Percentiles rank a stretch among this genome's conserved stretches.
Evolutionary conservation across 257 asterid genomes (phyloP).

Genomic region (Linaria vulgaris): DNA sequence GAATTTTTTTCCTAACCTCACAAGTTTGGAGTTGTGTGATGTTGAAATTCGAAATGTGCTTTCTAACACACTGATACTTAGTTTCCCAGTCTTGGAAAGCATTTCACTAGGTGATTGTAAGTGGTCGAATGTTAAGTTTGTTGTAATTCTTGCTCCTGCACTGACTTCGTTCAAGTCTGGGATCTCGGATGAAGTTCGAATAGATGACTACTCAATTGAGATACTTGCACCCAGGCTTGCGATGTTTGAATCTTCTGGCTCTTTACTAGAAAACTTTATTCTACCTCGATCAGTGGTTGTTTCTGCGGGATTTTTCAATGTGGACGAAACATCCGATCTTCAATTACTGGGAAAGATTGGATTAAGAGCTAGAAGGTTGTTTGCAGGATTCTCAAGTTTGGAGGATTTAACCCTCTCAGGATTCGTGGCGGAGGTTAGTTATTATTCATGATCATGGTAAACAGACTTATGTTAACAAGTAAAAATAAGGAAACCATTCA

Average conservation of each 20-base stretch:
- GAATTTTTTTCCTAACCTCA: constrained; percentile 3
- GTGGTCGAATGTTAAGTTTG: constrained; percentile 6
- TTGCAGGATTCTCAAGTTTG: not conserved
- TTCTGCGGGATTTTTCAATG: not conserved
- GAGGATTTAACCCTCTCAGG: not conserved
- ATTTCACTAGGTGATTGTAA: not conserved
- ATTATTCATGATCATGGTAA: not conserved
- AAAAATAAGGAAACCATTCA: too few relatives aligned
- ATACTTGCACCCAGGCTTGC: constrained; percentile 3
- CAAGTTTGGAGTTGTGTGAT: not conserved
- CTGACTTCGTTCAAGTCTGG: not conserved
- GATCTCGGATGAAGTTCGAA: not conserved
- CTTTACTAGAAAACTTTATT: not conserved
- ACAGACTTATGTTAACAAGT: too few relatives aligned
- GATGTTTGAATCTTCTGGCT: not conserved
- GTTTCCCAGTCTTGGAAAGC: not conserved
- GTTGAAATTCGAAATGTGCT: constrained; percentile 7
- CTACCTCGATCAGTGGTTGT: not conserved
- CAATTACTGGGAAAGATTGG: not conserved
- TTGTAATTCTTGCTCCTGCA: constrained; percentile 2
- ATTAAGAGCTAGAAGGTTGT: not conserved
- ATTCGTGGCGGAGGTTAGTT: not conserved
- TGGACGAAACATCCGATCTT: not conserved
- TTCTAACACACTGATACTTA: constrained; percentile 3
- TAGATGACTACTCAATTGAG: not conserved